phyloP scores from a whole-genome alignment of 139 green algal species.

The Picochlorum sp. region DNA sequence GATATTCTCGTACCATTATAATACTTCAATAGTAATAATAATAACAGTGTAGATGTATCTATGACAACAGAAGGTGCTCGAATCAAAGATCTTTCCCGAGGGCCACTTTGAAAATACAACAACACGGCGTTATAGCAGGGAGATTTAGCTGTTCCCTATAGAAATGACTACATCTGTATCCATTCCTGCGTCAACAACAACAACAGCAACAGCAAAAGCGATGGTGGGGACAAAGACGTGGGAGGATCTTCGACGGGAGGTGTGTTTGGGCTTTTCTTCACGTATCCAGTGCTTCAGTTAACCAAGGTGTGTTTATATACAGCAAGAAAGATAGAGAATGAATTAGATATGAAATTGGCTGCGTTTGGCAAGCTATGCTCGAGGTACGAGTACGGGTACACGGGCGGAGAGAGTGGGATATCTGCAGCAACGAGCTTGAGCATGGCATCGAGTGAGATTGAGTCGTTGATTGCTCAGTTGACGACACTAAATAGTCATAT shows the following conservation, averaged over 20 bases:
- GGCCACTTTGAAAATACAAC: no score
- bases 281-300: constrained; percentile 25
- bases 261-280: neutral
- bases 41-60: no score
- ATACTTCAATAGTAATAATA: no score
- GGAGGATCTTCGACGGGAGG: constrained; percentile 2
- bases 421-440: constrained; percentile 45
- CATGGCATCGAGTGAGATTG: constrained; percentile 62
- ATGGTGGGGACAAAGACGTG: neutral
- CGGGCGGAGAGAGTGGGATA: constrained; percentile 29
- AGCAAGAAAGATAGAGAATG: constrained; percentile 85
- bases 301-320: neutral
- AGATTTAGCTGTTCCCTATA: no score
- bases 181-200: neutral
- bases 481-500: constrained; percentile 76
- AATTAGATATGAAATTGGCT: constrained; percentile 86
- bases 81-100: no score
- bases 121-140: no score
- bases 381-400: constrained; percentile 59
- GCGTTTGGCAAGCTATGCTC: constrained; percentile 75
- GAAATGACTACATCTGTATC: no score
- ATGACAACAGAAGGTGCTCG: no score
- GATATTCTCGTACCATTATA: no score
- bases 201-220: neutral
- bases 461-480: constrained; percentile 67